Evolutionary conservation across 1,284 basidiomycete genomes (phyloP).

Genomic region (Sporisorium scitamineum): DNA sequence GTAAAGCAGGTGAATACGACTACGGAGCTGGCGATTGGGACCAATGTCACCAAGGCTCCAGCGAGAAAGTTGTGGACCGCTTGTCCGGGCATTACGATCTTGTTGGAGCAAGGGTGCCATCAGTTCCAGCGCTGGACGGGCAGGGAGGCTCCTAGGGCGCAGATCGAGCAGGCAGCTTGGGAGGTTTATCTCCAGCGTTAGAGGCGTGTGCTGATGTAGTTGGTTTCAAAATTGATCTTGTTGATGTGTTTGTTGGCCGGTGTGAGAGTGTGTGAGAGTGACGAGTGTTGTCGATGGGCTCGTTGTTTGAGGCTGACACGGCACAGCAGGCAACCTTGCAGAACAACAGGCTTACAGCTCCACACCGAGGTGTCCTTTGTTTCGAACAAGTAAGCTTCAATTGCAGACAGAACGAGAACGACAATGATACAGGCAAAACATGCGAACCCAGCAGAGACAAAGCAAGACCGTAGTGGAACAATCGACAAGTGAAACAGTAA

Average conservation of each 20-base stretch:
- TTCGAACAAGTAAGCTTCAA: too few relatives aligned
- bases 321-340: too few relatives aligned
- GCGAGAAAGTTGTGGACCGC: constrained; percentile 51
- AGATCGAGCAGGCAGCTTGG: constrained; percentile 57
- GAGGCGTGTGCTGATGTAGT: background rate
- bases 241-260: background rate
- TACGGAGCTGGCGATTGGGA: constrained; percentile 11
- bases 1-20: constrained; percentile 30
- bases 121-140: constrained; percentile 67
- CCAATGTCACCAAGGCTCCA: constrained; percentile 22
- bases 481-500: too few relatives aligned
- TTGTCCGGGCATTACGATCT: constrained; percentile 61
- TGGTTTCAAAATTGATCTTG: background rate
- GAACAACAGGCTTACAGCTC: too few relatives aligned
- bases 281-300: background rate
- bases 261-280: background rate
- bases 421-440: background rate
- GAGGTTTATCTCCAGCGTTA: constrained; percentile 46
- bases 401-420: background rate
- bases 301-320: too few relatives aligned
- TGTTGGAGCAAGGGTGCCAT: constrained; percentile 66
- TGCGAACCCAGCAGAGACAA: too few relatives aligned
- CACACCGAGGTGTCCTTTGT: too few relatives aligned
- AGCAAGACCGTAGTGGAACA: background rate
- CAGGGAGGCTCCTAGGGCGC: constrained; percentile 51